Conservation (phyloP, 495 filamentous ascomycete species). For the Penicillium longicatenatum region DNA sequence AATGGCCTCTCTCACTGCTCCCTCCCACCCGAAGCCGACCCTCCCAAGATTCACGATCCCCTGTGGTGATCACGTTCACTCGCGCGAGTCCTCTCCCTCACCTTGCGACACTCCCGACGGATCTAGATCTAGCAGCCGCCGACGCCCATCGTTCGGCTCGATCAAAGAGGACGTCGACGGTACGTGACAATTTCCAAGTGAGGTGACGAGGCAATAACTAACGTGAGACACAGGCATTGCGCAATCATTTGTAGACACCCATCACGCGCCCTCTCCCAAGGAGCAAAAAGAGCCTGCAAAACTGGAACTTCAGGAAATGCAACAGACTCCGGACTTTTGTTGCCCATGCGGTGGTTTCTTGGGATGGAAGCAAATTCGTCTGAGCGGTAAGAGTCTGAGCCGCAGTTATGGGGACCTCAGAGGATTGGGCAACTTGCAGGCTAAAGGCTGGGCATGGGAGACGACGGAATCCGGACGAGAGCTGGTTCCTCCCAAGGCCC, state of each 20-base stretch:
- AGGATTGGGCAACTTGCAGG: conserved; percentile 47
- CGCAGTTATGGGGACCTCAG: conserved; percentile 73
- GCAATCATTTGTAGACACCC: conserved; percentile 72
- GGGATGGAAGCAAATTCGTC: conserved; percentile 71
- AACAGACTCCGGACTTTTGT: conserved; percentile 60
- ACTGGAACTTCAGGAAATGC: conserved; percentile 35
- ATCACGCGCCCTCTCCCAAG: conserved; percentile 55
- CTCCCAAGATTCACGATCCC: conserved; percentile 24
- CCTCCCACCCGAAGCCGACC: conserved; percentile 26
- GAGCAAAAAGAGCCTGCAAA: conserved; percentile 42
- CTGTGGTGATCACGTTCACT: conserved; percentile 32
- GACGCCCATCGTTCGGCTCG: conserved; percentile 46
- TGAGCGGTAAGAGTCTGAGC: conserved; percentile 66
- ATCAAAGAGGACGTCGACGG: conserved; percentile 51
- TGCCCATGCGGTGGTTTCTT: conserved; percentile 70
- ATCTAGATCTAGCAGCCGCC: conserved; percentile 45
- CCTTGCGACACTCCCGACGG: conserved; percentile 41
- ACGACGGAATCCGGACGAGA: conserved; percentile 29
- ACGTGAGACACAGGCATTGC: conserved; percentile 51
- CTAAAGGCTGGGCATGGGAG: conserved; percentile 59
- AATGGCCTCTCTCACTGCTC: conserved; percentile 37
- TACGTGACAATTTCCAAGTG: conserved; percentile 14
- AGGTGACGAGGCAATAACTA: conserved; percentile 3
- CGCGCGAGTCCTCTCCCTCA: conserved; percentile 41
- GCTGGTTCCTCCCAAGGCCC: conserved; percentile 28